Percentiles rank a stretch among this genome's conserved stretches.
Conservation (phyloP, 768 basidiomycete species). For the Cystofilobasidium capitatum region DNA sequence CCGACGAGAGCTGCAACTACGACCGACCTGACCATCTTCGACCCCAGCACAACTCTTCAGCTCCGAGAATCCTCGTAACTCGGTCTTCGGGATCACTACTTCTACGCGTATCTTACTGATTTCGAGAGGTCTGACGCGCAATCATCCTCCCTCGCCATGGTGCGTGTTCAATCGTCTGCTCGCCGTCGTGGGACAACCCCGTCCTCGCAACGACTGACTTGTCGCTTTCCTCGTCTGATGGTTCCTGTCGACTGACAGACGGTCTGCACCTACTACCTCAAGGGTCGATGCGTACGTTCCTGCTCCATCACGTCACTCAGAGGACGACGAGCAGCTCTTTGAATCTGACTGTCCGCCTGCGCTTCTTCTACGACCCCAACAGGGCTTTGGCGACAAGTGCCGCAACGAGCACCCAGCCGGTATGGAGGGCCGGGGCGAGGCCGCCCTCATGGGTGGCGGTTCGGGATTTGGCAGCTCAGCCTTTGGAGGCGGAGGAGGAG, state of each 20-base stretch:
- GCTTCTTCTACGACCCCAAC: neutral
- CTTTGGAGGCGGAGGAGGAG: neutral
- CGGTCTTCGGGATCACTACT: no score
- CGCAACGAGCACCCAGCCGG: slow-evolving; percentile 21
- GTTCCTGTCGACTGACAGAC: neutral
- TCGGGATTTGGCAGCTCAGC: neutral
- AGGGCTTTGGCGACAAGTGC: slow-evolving; percentile 11
- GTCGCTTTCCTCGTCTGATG: neutral
- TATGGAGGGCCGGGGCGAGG: slow-evolving; percentile 9
- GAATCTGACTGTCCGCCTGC: neutral
- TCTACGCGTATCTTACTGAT: no score
- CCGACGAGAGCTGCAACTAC: no score
- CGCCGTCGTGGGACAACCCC: no score
- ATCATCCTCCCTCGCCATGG: no score
- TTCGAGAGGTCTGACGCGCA: no score
- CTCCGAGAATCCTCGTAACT: no score
- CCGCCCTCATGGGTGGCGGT: neutral
- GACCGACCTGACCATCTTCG: no score
- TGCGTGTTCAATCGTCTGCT: no score
- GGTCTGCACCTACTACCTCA: slow-evolving; percentile 19
- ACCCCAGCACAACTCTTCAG: no score
- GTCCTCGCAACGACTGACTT: no score
- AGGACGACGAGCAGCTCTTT: neutral
- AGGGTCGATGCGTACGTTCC: slow-evolving; percentile 11
- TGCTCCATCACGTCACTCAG: neutral